A percentile compares a stretch with the other conserved stretches of the same genome.
Conservation (phyloP, 2,329 filamentous ascomycete genomes). For the Pestalotiopsis fici region DNA sequence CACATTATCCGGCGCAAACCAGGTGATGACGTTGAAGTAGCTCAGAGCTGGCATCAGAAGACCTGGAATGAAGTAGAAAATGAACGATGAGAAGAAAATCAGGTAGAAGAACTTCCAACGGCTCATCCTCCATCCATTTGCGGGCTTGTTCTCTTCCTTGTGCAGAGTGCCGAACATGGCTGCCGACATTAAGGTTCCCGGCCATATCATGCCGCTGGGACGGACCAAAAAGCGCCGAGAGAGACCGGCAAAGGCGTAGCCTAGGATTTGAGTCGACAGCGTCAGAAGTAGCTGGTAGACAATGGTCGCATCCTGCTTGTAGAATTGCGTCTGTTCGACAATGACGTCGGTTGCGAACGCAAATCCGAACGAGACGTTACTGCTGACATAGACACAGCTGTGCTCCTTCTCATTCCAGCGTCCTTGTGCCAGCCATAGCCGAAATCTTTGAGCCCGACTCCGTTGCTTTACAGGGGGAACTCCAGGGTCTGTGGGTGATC, state of each 20-base stretch:
- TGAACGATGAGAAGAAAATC: conserved; percentile 70
- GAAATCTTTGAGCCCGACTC: conserved; percentile 44
- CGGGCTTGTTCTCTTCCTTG: conserved; percentile 79
- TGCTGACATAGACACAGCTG: conserved; percentile 85
- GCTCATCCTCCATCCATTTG: conserved; percentile 80
- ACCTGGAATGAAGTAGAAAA: conserved; percentile 85
- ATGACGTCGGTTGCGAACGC: conserved; percentile 90
- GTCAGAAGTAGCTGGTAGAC: conserved; percentile 81
- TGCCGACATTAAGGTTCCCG: conserved; percentile 82
- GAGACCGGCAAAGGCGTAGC: conserved; percentile 83
- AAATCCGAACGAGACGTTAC: conserved; percentile 87
- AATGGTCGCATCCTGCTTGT: conserved; percentile 77
- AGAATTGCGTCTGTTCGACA: conserved; percentile 87
- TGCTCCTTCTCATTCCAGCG: conserved; percentile 89
- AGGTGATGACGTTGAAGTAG: conserved; percentile 87
- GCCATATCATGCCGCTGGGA: conserved; percentile 90
- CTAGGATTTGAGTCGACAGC: conserved; percentile 82
- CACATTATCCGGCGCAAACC: conserved; percentile 86
- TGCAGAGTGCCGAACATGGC: conserved; percentile 89
- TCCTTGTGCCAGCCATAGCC: conserved; percentile 78
- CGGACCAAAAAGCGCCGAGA: conserved; percentile 80
- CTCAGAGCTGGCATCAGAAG: conserved; percentile 81
- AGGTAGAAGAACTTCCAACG: conserved; percentile 83
- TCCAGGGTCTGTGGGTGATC: conserved; percentile 13
- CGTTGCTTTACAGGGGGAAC: conserved; percentile 19